Conservation (phyloP, 148 eudicot species). For the Hydrangea macrophylla region DNA sequence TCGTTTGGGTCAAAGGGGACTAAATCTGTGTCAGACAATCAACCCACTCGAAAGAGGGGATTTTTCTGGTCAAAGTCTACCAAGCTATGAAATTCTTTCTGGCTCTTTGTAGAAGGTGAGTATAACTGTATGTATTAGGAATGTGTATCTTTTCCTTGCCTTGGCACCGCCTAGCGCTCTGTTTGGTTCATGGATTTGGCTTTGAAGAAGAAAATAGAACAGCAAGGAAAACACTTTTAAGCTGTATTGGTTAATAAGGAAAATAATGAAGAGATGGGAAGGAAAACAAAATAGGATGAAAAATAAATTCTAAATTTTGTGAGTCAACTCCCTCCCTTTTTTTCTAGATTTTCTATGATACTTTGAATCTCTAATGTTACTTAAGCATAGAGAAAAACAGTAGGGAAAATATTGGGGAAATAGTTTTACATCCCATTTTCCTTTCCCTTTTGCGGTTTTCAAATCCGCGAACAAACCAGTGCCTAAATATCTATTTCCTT, state of each 20-base stretch:
- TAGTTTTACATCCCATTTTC: no score
- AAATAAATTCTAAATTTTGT: no score
- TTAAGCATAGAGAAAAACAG: no score
- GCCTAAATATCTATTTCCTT: no score
- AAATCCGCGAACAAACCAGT: no score
- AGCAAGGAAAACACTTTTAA: background rate
- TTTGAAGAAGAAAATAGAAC: no score
- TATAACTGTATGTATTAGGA: background rate
- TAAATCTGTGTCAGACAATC: constrained; percentile 41
- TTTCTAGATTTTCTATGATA: no score
- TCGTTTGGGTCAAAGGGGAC: constrained; percentile 66
- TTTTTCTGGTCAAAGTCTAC: constrained; percentile 90
- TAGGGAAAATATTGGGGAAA: no score
- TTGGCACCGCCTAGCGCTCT: background rate
- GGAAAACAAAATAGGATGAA: background rate
- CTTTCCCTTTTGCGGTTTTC: no score
- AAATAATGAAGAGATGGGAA: background rate
- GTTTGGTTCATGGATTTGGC: no score
- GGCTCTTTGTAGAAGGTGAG: constrained; percentile 15
- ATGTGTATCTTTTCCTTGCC: background rate
- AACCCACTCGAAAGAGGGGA: constrained; percentile 47
- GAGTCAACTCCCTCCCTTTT: no score
- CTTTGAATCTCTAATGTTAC: no score
- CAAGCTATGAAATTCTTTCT: constrained; percentile 46
- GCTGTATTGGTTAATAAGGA: background rate